Conservation (phyloP, 805 yeast genomes). For the Myxozyma lipomycoides region DNA sequence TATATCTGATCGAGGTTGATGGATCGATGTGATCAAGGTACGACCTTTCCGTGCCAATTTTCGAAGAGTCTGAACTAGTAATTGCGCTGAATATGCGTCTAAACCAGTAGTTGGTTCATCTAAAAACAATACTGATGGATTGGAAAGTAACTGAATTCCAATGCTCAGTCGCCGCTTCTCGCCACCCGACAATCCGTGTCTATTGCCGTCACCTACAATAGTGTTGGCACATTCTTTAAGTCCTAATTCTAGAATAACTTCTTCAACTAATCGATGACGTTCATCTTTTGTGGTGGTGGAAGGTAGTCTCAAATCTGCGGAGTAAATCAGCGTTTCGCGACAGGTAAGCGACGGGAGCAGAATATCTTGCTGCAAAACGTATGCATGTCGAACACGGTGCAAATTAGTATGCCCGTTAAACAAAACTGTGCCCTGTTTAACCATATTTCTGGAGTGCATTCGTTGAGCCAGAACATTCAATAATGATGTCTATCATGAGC, state of each 20-base stretch:
- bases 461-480: conserved; percentile 48
- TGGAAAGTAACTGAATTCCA: conserved; percentile 71
- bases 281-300: conserved; percentile 43
- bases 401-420: conserved; percentile 34
- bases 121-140: conserved; percentile 69
- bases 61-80: conserved; percentile 58
- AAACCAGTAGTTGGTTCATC: conserved; percentile 90
- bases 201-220: conserved; percentile 50
- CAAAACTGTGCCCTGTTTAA: conserved; percentile 31
- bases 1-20: conserved; percentile 81
- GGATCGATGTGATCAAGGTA: conserved; percentile 71
- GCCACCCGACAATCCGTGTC: conserved; percentile 77
- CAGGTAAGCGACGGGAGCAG: conserved; percentile 69
- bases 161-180: conserved; percentile 74
- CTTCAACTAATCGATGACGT: conserved; percentile 50
- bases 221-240: conserved; percentile 61
- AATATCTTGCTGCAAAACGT: conserved; percentile 72
- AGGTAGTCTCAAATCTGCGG: conserved; percentile 68
- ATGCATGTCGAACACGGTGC: conserved; percentile 47
- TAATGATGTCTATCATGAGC: conserved; percentile 51
- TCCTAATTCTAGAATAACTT: conserved; percentile 61
- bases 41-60: conserved; percentile 58
- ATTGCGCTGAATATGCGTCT: conserved; percentile 71
- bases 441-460: conserved; percentile 30
- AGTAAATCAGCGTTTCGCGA: conserved; percentile 61